These are phyloP conservation scores for Sutorius australiensis DNA, from an alignment of 768 basidiomycete species.

Conservation along the genomic window DNA sequence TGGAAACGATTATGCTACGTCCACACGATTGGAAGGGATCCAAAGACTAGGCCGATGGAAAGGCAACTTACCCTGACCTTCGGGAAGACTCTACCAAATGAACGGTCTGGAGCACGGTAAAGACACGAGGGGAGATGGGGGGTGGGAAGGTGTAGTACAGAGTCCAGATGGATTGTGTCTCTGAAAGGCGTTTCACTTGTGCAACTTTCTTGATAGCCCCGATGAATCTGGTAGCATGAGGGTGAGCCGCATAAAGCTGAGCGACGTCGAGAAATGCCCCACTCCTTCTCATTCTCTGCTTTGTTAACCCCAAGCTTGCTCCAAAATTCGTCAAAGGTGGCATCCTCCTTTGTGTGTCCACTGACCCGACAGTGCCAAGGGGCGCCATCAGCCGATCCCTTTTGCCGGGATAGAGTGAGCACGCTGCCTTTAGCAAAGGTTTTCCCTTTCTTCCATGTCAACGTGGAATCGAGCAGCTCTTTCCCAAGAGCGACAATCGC, in stretches of 20 bases:
- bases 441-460: slow-evolving; percentile 67
- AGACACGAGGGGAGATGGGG: slow-evolving; percentile 68
- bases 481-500: slow-evolving; percentile 49
- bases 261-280: slow-evolving; percentile 15
- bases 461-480: slow-evolving; percentile 52
- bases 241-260: neutral
- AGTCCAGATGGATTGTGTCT: slow-evolving; percentile 65
- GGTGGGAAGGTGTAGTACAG: slow-evolving; percentile 69
- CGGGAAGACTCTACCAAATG: slow-evolving; percentile 48
- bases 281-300: slow-evolving; percentile 68
- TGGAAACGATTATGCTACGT: slow-evolving; percentile 45
- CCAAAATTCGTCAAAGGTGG: slow-evolving; percentile 74
- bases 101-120: slow-evolving; percentile 69
- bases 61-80: slow-evolving; percentile 52
- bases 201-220: slow-evolving; percentile 60
- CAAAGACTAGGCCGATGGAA: neutral
- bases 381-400: slow-evolving; percentile 51
- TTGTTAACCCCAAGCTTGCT: slow-evolving; percentile 62
- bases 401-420: slow-evolving; percentile 51
- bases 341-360: slow-evolving; percentile 60
- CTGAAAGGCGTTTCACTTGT: slow-evolving; percentile 58
- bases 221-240: slow-evolving; percentile 49
- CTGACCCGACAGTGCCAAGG: slow-evolving; percentile 69
- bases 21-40: neutral
- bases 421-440: slow-evolving; percentile 51